Evolutionary conservation across 805 yeast genomes (phyloP).

Genomic region (Starmerella etchellsii): DNA sequence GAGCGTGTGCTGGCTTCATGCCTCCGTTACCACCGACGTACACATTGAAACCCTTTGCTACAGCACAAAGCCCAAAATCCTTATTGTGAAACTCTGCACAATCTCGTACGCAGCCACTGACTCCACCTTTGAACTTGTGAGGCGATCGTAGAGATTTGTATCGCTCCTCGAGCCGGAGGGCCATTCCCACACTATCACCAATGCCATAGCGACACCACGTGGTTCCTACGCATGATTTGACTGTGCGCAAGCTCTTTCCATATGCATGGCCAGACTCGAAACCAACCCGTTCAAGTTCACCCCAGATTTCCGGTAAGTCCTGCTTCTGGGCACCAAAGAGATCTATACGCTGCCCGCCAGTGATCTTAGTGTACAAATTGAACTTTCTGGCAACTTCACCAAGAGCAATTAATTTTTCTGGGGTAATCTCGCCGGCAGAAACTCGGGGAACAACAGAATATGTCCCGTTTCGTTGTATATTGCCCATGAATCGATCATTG

Average conservation of each 20-base stretch:
- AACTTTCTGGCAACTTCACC: slow-evolving; percentile 28
- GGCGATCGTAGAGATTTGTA: slow-evolving; percentile 31
- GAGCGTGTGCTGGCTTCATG: slow-evolving; percentile 32
- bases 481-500: slow-evolving; percentile 30
- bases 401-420: slow-evolving; percentile 29
- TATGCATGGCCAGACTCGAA: slow-evolving; percentile 32
- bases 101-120: slow-evolving; percentile 31
- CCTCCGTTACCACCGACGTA: slow-evolving; percentile 33
- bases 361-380: slow-evolving; percentile 29
- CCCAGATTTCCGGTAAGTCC: slow-evolving; percentile 28
- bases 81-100: slow-evolving; percentile 32
- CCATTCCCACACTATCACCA: slow-evolving; percentile 32
- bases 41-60: slow-evolving; percentile 29
- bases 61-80: slow-evolving; percentile 31
- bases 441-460: slow-evolving; percentile 31
- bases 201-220: slow-evolving; percentile 33
- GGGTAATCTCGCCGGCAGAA: slow-evolving; percentile 32
- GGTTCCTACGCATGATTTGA: slow-evolving; percentile 31
- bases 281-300: slow-evolving; percentile 26
- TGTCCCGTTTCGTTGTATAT: slow-evolving; percentile 31
- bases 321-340: slow-evolving; percentile 29
- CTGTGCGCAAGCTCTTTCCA: slow-evolving; percentile 30
- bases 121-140: slow-evolving; percentile 32
- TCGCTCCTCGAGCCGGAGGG: slow-evolving; percentile 29
- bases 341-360: slow-evolving; percentile 31